Percentiles rank a stretch among this genome's conserved stretches.
phyloP scores from a whole-genome alignment of 2,329 filamentous ascomycete species.

The Ceratocystis cacaofunesta region DNA sequence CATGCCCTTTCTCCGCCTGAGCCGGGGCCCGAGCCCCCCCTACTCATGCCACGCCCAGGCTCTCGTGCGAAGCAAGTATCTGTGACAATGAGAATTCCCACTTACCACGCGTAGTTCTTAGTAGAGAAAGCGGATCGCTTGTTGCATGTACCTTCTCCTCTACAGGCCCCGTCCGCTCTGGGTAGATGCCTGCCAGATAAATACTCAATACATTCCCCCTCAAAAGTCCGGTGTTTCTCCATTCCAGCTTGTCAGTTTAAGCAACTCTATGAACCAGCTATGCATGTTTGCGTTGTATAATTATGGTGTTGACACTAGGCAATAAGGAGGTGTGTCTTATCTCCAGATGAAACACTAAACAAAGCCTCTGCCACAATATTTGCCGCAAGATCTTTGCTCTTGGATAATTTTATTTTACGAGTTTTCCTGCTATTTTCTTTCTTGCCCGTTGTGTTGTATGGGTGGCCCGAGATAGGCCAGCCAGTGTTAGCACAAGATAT shows the following conservation, averaged over 20 bases:
- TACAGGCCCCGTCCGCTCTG: no score
- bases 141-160: not conserved
- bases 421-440: not conserved
- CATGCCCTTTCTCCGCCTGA: not conserved
- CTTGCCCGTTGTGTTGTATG: no score
- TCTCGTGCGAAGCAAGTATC: not conserved
- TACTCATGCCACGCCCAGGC: not conserved
- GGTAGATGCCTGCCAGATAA: not conserved
- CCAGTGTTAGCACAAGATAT: no score
- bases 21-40: not conserved
- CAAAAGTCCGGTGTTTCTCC: no score
- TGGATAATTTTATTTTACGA: not conserved
- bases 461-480: no score
- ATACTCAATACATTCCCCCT: not conserved
- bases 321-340: not conserved
- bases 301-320: not conserved
- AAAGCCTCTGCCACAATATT: not conserved
- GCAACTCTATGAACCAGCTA: no score
- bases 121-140: not conserved
- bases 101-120: not conserved
- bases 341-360: slow-evolving; percentile 13
- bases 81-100: not conserved
- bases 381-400: not conserved
- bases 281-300: not conserved
- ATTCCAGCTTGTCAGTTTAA: no score